Conservation (phyloP, 2,329 filamentous ascomycete genomes). For the Aspergillus japonicus region DNA sequence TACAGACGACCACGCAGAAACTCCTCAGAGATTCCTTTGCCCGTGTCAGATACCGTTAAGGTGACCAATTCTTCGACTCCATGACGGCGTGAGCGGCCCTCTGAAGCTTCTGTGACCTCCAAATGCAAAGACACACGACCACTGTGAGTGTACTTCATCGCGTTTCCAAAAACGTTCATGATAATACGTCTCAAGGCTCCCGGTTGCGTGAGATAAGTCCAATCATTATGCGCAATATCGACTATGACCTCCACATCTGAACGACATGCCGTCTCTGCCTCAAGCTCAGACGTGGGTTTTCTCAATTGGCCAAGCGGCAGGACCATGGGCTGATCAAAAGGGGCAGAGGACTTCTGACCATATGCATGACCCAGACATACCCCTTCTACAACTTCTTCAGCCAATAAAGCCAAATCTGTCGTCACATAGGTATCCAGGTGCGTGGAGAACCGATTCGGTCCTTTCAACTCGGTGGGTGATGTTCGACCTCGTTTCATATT, state of each 20-base stretch:
- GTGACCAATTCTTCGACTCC: conserved; percentile 35
- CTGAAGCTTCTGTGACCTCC: conserved; percentile 28
- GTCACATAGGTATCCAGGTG: conserved; percentile 35
- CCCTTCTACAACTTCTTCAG: conserved; percentile 57
- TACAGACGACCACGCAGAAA: conserved; percentile 62
- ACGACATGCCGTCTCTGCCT: conserved; percentile 7
- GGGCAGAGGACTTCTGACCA: conserved; percentile 30
- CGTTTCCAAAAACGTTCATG: conserved; percentile 64
- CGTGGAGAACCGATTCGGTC: conserved; percentile 32
- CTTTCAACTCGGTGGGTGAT: conserved; percentile 26
- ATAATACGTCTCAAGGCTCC: conserved; percentile 57
- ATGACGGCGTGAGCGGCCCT: conserved; percentile 32
- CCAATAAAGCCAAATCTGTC: conserved; percentile 47
- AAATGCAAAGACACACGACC: conserved; percentile 53
- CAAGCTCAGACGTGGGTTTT: neutral
- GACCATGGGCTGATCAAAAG: conserved; percentile 26
- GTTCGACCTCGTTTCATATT: conserved; percentile 32
- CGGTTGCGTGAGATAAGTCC: conserved; percentile 56
- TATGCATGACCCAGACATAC: conserved; percentile 52
- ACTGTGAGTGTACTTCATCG: conserved; percentile 59
- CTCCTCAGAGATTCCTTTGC: conserved; percentile 63
- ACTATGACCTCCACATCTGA: conserved; percentile 50
- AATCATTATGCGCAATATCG: conserved; percentile 52
- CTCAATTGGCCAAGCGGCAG: conserved; percentile 11
- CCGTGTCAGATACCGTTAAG: conserved; percentile 61